Conservation (phyloP, 1,284 basidiomycete genomes). For the Fomes fomentarius region DNA sequence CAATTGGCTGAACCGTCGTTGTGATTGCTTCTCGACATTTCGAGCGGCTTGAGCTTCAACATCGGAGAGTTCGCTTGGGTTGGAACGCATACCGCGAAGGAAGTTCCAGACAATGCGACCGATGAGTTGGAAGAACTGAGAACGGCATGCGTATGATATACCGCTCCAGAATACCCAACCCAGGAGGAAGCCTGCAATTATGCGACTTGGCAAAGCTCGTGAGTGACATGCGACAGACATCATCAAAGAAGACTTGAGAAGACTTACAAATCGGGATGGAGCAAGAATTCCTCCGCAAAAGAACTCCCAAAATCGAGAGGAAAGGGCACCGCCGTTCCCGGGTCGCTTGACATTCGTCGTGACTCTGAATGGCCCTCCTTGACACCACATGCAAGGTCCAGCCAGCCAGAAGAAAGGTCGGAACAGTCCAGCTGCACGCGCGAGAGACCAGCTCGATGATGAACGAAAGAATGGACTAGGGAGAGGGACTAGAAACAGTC, state of each 20-base stretch:
- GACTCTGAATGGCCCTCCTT: conserved; percentile 1
- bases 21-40: conserved; percentile 3
- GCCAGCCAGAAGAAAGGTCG: conserved; percentile 11
- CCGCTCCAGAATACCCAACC: conserved; percentile 54
- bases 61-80: conserved; percentile 1
- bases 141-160: conserved; percentile 38
- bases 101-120: conserved; percentile 18
- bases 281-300: conserved; percentile 23
- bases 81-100: background rate
- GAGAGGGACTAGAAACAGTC: conserved; percentile 1
- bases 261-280: conserved; percentile 35
- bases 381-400: conserved; percentile 21
- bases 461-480: conserved; percentile 12
- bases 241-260: background rate
- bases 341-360: conserved; percentile 19
- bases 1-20: background rate
- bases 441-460: conserved; percentile 25
- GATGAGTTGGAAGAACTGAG: conserved; percentile 29
- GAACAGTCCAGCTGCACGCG: conserved; percentile 24
- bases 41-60: conserved; percentile 16
- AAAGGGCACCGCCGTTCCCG: background rate
- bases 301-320: conserved; percentile 20
- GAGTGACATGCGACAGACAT: conserved; percentile 1
- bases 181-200: conserved; percentile 49
- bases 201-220: conserved; percentile 38